Evolutionary conservation across 2,329 filamentous ascomycete genomes (phyloP).

Genomic region (Tolypocladium nubicola): DNA sequence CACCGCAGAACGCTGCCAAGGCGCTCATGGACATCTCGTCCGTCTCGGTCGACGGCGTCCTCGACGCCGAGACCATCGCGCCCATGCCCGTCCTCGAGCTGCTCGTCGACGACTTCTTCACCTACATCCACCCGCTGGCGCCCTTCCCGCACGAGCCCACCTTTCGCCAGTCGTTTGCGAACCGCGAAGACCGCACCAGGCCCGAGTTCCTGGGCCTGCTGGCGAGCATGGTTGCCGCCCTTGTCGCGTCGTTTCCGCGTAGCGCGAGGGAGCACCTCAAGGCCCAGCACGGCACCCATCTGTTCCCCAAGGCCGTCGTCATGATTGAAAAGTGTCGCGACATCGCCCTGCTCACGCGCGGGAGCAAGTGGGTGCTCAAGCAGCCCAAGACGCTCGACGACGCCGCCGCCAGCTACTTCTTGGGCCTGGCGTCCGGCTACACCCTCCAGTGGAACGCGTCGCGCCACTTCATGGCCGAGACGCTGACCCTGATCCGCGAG

Average conservation of each 20-base stretch:
- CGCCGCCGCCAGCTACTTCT: constrained; percentile 65
- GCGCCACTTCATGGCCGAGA: constrained; percentile 63
- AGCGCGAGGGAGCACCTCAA: constrained; percentile 62
- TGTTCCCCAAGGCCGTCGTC: constrained; percentile 58
- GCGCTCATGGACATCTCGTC: constrained; percentile 34
- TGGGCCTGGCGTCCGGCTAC: constrained; percentile 57
- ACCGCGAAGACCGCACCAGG: constrained; percentile 55
- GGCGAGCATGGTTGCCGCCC: constrained; percentile 60
- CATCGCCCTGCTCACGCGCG: constrained; percentile 57
- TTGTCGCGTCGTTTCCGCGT: constrained; percentile 69
- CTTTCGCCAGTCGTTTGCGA: constrained; percentile 58
- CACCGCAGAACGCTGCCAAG: constrained; percentile 37
- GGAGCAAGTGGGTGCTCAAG: constrained; percentile 38
- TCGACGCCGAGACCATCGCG: constrained; percentile 60
- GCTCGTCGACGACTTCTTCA: constrained; percentile 74
- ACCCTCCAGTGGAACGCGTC: constrained; percentile 57
- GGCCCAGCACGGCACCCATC: constrained; percentile 47
- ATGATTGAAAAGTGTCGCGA: constrained; percentile 62
- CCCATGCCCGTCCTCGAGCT: constrained; percentile 57
- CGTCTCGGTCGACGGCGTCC: constrained; percentile 23
- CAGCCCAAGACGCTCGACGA: constrained; percentile 39
- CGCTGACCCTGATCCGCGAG: constrained; percentile 56
- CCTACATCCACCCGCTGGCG: constrained; percentile 66
- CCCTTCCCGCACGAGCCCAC: constrained; percentile 73
- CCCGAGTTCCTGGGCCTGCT: constrained; percentile 60